Conservation (phyloP, 352 stramenopile genomes). For the Aphanomyces stellatus region DNA sequence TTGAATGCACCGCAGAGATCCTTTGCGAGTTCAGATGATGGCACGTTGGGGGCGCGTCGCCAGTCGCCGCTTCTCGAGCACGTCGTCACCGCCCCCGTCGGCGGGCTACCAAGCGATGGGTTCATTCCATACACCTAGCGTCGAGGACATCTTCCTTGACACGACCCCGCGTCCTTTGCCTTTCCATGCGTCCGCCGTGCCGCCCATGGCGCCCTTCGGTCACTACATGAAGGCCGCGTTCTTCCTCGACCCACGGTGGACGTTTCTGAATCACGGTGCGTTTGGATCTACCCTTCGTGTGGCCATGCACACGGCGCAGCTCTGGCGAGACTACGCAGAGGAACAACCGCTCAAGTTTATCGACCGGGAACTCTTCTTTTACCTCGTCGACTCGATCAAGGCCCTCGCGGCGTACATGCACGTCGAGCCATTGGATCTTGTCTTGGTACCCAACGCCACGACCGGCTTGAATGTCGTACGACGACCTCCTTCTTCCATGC, state of each 20-base stretch:
- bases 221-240: conserved; percentile 27
- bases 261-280: conserved; percentile 92
- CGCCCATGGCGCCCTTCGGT: conserved; percentile 22
- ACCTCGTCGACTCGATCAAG: conserved; percentile 74
- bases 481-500: neutral
- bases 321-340: conserved; percentile 79
- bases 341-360: conserved; percentile 87
- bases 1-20: too few species aligned
- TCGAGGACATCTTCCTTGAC: conserved; percentile 39
- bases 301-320: conserved; percentile 47
- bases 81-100: neutral
- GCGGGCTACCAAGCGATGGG: conserved; percentile 59
- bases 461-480: conserved; percentile 80
- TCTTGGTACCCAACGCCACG: conserved; percentile 87
- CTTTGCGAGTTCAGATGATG: neutral
- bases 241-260: conserved; percentile 64
- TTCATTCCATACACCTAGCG: conserved; percentile 67
- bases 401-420: conserved; percentile 62
- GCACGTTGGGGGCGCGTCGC: neutral
- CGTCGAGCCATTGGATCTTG: conserved; percentile 38
- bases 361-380: conserved; percentile 87
- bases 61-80: neutral
- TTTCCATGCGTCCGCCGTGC: conserved; percentile 14
- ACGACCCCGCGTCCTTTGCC: conserved; percentile 19
- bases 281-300: conserved; percentile 79